Percentiles rank a stretch among this genome's conserved stretches.
These are phyloP conservation scores for Kokia cookei DNA, from an alignment of 441 rosid genomes.

Conservation along the genomic window DNA sequence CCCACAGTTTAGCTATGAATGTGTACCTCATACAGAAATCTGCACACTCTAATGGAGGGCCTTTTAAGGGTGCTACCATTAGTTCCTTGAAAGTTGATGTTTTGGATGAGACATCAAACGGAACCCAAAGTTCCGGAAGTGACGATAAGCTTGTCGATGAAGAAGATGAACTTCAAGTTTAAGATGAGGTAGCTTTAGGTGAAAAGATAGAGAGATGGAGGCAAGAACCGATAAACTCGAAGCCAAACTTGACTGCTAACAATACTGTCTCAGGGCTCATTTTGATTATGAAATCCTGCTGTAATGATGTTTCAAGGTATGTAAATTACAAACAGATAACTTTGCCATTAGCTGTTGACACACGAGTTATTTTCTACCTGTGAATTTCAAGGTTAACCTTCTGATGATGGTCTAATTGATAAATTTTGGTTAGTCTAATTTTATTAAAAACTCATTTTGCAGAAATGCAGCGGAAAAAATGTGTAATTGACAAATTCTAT, in stretches of 20 bases:
- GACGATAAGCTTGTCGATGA: slow-evolving; percentile 42
- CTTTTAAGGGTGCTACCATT: slow-evolving; percentile 25
- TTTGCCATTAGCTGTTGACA: slow-evolving; percentile 6
- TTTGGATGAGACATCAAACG: slow-evolving; percentile 57
- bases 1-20: slow-evolving; percentile 26
- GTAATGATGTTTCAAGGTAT: background rate
- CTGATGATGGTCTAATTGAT: slow-evolving; percentile 31
- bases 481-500: too few species aligned
- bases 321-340: background rate
- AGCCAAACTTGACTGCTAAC: slow-evolving; percentile 37
- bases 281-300: too few species aligned
- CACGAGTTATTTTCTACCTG: slow-evolving; percentile 8
- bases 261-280: too few species aligned
- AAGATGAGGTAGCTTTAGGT: slow-evolving; percentile 37
- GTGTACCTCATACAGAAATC: slow-evolving; percentile 36
- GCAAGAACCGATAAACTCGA: slow-evolving; percentile 69
- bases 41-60: slow-evolving; percentile 32
- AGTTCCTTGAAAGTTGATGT: slow-evolving; percentile 23
- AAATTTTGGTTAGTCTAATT: background rate
- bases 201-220: slow-evolving; percentile 63
- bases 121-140: slow-evolving; percentile 33
- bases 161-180: slow-evolving; percentile 37
- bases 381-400: slow-evolving; percentile 57
- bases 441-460: too few species aligned
- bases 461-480: too few species aligned